phyloP scores from a whole-genome alignment of 1,284 basidiomycete species.

The Puccinia hordei region DNA sequence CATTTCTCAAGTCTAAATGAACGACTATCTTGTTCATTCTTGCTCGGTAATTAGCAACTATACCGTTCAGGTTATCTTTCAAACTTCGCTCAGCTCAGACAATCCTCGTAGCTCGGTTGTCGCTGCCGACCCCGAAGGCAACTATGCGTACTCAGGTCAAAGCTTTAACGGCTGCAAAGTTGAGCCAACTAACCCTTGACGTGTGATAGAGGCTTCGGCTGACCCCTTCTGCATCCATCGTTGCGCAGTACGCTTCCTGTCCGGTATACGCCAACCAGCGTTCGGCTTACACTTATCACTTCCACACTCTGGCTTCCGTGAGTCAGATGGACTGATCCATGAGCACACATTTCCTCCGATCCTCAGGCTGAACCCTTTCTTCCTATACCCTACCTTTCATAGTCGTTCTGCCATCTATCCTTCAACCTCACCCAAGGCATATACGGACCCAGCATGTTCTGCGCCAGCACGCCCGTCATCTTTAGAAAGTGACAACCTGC shows the following conservation, averaged over 20 bases:
- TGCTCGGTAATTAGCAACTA: constrained; percentile 31
- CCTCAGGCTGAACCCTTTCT: neutral
- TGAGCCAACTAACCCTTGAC: neutral
- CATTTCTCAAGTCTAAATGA: neutral
- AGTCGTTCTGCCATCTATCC: constrained; percentile 37
- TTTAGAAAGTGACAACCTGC: neutral
- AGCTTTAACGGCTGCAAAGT: constrained; percentile 44
- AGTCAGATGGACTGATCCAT: neutral
- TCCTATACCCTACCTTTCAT: neutral
- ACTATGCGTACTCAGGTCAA: constrained; percentile 44
- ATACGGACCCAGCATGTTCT: constrained; percentile 36
- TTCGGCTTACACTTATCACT: constrained; percentile 39
- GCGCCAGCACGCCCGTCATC: constrained; percentile 19
- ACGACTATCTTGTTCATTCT: neutral
- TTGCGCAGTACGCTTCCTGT: constrained; percentile 32
- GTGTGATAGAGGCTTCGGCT: neutral
- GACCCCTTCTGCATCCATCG: neutral
- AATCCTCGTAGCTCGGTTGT: constrained; percentile 26
- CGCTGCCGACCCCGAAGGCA: neutral
- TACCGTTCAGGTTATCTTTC: constrained; percentile 28
- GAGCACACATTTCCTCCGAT: neutral
- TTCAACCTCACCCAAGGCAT: constrained; percentile 41
- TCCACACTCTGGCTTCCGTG: constrained; percentile 36
- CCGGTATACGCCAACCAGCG: constrained; percentile 12
- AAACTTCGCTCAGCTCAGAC: neutral